Conservation (phyloP, 2,329 filamentous ascomycete genomes). For the Aspergillus neotritici region DNA sequence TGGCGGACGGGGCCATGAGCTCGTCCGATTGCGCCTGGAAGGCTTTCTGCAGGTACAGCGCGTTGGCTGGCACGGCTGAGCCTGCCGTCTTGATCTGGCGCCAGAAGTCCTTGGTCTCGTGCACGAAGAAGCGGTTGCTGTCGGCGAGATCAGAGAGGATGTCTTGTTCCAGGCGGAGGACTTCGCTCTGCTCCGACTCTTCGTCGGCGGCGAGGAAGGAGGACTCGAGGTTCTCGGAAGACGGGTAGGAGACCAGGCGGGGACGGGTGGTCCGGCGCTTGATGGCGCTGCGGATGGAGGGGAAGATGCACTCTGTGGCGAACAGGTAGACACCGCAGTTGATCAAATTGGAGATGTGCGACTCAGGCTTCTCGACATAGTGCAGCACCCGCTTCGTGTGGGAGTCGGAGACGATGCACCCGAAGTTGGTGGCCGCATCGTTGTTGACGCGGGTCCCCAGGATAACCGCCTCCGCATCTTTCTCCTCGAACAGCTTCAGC, state of each 20-base stretch:
- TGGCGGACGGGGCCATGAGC: slow-evolving; percentile 74
- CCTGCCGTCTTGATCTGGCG: slow-evolving; percentile 99
- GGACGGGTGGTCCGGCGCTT: slow-evolving; percentile 91
- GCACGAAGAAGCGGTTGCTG: slow-evolving; percentile 95
- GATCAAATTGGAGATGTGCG: slow-evolving; percentile 95
- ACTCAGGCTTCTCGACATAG: slow-evolving; percentile 98
- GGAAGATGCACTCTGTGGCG: slow-evolving; percentile 91
- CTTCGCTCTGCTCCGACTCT: slow-evolving; percentile 71
- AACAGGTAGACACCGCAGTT: slow-evolving; percentile 99
- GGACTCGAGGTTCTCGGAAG: slow-evolving; percentile 82
- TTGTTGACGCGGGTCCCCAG: slow-evolving; percentile 85
- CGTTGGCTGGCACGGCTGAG: slow-evolving; percentile 92
- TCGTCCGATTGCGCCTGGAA: slow-evolving; percentile 76
- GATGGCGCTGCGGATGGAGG: slow-evolving; percentile 87
- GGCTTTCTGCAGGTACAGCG: slow-evolving; percentile 91
- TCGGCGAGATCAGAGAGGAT: slow-evolving; percentile 93
- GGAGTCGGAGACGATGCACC: slow-evolving; percentile 91
- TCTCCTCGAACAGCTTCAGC: slow-evolving; percentile 89
- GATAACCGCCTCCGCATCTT: slow-evolving; percentile 93
- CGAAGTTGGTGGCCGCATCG: slow-evolving; percentile 91
- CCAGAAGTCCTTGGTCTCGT: slow-evolving; percentile 99
- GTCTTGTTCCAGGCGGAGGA: slow-evolving; percentile 93
- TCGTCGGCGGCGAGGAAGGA: slow-evolving; percentile 62
- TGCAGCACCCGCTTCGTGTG: slow-evolving; percentile 94
- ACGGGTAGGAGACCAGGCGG: slow-evolving; percentile 88